A percentile compares a stretch with the other conserved stretches of the same genome.
These are phyloP conservation scores for Paraglomus brasilianum DNA, from an alignment of 192 early-diverging fungal species.

Conservation along the genomic window DNA sequence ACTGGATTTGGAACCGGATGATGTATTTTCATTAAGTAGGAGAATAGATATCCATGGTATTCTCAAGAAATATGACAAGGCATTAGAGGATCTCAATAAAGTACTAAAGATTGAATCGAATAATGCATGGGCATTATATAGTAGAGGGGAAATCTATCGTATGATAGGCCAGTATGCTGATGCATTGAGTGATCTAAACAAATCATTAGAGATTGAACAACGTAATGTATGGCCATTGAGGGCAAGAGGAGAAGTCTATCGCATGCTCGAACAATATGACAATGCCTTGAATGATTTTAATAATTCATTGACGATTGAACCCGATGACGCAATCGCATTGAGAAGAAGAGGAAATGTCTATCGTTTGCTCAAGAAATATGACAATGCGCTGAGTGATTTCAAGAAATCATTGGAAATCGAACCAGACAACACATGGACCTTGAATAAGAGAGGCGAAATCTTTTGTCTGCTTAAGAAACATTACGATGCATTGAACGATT, in stretches of 20 bases:
- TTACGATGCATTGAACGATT: neutral
- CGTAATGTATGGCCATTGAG: neutral
- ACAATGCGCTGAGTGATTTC: neutral
- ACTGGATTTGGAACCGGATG: constrained; percentile 1
- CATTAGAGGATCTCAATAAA: constrained; percentile 10
- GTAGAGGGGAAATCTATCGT: constrained; percentile 6
- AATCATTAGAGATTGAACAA: constrained; percentile 4
- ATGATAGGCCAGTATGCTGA: neutral
- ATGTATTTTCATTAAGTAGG: constrained; percentile 22
- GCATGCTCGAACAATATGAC: neutral
- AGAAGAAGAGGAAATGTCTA: neutral
- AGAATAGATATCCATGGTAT: constrained; percentile 11
- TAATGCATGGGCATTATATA: constrained; percentile 11
- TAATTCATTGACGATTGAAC: neutral
- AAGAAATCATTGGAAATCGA: neutral
- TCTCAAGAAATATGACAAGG: constrained; percentile 18
- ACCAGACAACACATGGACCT: constrained; percentile 4
- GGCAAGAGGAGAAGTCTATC: constrained; percentile 13
- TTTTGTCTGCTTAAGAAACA: neutral
- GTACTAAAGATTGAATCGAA: constrained; percentile 11
- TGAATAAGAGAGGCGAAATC: neutral
- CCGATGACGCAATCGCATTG: neutral
- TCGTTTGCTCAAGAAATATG: neutral
- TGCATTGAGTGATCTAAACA: constrained; percentile 4
- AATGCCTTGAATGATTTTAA: constrained; percentile 1